phyloP scores from a whole-genome alignment of 202 grass and related monocot species.

The Digitaria exilis region DNA sequence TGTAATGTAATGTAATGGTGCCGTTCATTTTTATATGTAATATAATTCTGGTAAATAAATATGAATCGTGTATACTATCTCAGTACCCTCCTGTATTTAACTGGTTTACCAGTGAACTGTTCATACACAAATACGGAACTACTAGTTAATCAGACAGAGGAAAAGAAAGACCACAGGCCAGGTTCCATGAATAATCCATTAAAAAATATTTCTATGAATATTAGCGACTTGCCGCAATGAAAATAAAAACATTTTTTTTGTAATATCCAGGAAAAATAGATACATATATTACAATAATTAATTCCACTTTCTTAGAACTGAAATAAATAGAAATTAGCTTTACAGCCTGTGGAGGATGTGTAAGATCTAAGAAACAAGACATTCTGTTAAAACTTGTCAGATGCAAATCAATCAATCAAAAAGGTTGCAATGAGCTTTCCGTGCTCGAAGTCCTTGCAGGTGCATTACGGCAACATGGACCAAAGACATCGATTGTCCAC shows the following conservation, averaged over 20 bases:
- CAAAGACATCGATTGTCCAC: background rate
- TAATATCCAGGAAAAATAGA: background rate
- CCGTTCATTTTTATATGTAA: slow-evolving; percentile 36
- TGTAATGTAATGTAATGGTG: slow-evolving; percentile 11
- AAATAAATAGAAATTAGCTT: background rate
- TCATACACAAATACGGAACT: background rate
- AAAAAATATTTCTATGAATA: too few relatives aligned
- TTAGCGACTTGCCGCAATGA: too few relatives aligned
- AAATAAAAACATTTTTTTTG: background rate
- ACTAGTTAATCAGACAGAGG: background rate
- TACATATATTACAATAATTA: background rate
- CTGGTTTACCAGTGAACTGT: background rate
- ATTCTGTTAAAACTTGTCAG: slow-evolving; percentile 1
- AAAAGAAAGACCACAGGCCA: background rate
- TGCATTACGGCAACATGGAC: background rate
- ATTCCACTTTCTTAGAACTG: background rate
- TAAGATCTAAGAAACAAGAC: slow-evolving; percentile 5
- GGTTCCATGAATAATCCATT: background rate
- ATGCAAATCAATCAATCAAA: background rate
- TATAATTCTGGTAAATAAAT: slow-evolving; percentile 42
- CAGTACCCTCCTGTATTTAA: background rate
- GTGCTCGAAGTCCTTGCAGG: background rate
- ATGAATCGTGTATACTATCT: slow-evolving; percentile 2
- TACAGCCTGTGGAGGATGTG: background rate
- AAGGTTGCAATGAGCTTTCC: background rate